phyloP scores from a whole-genome alignment of 805 yeast species.

The Ogataea trehalophila region DNA sequence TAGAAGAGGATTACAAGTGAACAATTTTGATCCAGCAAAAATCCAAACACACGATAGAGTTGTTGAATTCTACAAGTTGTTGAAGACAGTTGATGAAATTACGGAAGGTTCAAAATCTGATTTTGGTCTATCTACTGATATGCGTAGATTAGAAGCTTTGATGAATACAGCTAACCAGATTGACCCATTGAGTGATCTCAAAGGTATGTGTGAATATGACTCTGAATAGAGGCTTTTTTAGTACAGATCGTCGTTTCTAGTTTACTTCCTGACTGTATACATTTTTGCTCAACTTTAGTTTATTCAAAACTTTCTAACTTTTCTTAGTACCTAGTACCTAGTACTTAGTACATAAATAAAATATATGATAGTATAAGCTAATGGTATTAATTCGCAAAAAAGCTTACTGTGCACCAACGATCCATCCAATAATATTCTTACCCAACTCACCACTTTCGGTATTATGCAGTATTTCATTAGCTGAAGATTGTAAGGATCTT shows the following conservation, averaged over 20 bases:
- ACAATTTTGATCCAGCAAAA: conserved; percentile 59
- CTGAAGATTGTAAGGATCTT: conserved; percentile 26
- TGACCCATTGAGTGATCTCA: no score
- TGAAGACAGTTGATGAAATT: conserved; percentile 35
- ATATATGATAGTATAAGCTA: no score
- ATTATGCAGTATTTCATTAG: conserved; percentile 18
- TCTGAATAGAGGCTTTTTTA: no score
- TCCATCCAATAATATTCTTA: conserved; percentile 32
- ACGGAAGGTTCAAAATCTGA: neutral
- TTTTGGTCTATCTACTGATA: conserved; percentile 5
- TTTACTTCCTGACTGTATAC: no score
- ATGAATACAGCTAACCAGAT: neutral
- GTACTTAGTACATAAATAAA: no score
- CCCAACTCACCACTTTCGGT: conserved; percentile 25
- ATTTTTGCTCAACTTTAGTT: no score
- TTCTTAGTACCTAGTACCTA: no score
- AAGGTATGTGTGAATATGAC: no score
- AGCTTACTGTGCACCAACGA: conserved; percentile 27
- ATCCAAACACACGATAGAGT: conserved; percentile 73
- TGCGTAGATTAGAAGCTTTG: conserved; percentile 8
- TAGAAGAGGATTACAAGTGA: conserved; percentile 76
- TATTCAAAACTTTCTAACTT: no score
- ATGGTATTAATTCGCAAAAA: no score
- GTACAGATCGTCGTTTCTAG: no score
- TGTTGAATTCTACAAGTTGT: conserved; percentile 55